Evolutionary conservation across 805 yeast species (phyloP).

Genomic region (Barnettozyma sucrosica): DNA sequence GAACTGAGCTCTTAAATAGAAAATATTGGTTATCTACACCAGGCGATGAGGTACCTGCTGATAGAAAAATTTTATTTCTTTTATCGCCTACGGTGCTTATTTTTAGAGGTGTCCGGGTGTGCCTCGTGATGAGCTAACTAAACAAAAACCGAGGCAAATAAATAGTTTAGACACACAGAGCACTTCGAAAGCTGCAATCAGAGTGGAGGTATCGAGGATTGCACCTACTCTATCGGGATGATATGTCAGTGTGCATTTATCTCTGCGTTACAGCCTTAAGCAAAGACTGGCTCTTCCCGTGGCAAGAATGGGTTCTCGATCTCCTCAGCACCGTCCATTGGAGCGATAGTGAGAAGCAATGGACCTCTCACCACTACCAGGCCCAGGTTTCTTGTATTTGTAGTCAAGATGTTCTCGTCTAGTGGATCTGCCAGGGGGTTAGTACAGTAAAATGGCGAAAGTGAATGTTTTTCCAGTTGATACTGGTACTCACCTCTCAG

Average conservation of each 20-base stretch:
- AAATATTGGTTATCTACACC: background rate
- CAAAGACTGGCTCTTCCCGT: conserved; percentile 10
- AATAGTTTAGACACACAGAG: too few species aligned
- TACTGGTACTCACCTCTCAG: conserved; percentile 41
- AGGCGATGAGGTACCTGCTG: background rate
- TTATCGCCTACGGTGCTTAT: conserved; percentile 3
- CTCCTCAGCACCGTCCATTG: conserved; percentile 63
- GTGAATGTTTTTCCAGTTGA: background rate
- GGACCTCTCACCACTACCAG: conserved; percentile 85
- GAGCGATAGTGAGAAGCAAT: conserved; percentile 61
- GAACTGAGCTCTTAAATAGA: background rate
- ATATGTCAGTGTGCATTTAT: conserved; percentile 1
- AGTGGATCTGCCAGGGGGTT: conserved; percentile 42
- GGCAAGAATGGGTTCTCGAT: conserved; percentile 63
- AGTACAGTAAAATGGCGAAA: conserved; percentile 2
- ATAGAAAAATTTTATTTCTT: background rate
- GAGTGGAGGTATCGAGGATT: too few species aligned
- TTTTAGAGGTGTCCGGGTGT: background rate
- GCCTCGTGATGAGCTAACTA: too few species aligned
- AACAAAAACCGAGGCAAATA: too few species aligned
- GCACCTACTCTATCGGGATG: too few species aligned
- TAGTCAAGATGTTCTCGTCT: conserved; percentile 48
- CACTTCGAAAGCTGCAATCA: too few species aligned
- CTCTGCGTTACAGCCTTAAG: background rate
- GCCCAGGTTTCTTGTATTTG: conserved; percentile 63